Evolutionary conservation across 306 rosid species (phyloP), one percentile per base, ranked within the genome.

Genomic region (Pachyrhizus erosus): DNA sequence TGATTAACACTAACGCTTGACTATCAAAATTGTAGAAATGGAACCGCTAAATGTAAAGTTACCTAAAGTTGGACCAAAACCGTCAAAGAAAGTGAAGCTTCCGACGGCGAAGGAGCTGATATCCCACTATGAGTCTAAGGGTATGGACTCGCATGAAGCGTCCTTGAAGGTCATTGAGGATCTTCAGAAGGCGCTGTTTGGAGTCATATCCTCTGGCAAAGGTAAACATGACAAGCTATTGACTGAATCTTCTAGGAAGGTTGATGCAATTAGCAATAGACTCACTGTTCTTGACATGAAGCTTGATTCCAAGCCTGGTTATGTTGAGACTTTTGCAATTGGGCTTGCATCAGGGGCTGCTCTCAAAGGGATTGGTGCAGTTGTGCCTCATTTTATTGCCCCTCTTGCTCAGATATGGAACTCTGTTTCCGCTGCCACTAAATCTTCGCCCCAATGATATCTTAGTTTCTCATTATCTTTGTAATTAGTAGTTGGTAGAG

Each of bases 121-220:
- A 67, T 83, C 98, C 7, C 96, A 92, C 78, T 96, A 93, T 49
- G 97, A 92, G 66, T 92, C 98, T 6, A 92, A 92, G 70, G 98
- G 99, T 4, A 85, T 93, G 33, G 94, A 87, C 37, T 58, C 90
- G 10, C 81, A 83, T 0, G 90, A 90, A 18, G 99, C 98, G 17
- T 91, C 97, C 4, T 27, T 87, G n/a, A 96, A 89, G 88, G 98
- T 93, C 3, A 93, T 96, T 3, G 98, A 92, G 18, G 99, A 96
- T 87, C 93, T 96, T 18, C 98, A 96, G 79, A 81, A 76, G 8
- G 94, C 99, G 1, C 85, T 96, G 24, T 89, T 89, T 54, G 80
- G 90, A 48, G 88, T 93, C 10, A 88, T 92, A 65, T 82, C 97
- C 37, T 92, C 99, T 9, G 88, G 92, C 4, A 89, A 88, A 73